Evolutionary conservation across 257 asterid genomes (phyloP), one percentile per base, ranked within the genome.

Genomic region (Petunia secreta): DNA sequence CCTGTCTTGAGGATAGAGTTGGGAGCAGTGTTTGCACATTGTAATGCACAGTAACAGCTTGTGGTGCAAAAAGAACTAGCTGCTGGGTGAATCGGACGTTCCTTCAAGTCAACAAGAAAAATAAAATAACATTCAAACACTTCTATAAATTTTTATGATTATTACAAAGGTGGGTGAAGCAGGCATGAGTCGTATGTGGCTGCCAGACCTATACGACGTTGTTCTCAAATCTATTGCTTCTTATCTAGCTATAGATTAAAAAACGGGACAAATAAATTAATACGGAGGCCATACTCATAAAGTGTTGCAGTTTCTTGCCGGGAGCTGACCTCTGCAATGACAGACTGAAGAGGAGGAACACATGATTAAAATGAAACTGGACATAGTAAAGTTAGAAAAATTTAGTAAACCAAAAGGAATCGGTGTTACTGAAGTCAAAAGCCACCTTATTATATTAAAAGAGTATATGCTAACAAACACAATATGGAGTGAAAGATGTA

Each of bases 31-130:
- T 89, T 67, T 88, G 94, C 86, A 96, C 91, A 82, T 96, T 98
- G 86, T 92, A 88, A 87, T 91, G 99, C 85, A 96, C 98, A 16
- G 95, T 81, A 84, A 92, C 99, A 58, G 99, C 99, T 81, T 91
- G 99, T 11, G 98, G 98, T 55, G 99, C 98, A 89, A 96, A 96
- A 84, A 96, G 92, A 85, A 96, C 98, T 82, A 96, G 96, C 85
- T 96, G 99, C 81, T 96, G 99, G 4, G 97, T 94, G 82, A 96
- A 96, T 77, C 94, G 96, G 77, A 92, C 98, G 75, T 92, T 94
- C 94, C 99, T 96, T 62, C 78, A 86, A 83, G 75, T 79, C 52
- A 44, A 82, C 10, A 78, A 82, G 87, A 52, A 75, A 83, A 82
- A 75, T 48, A 63, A 37, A 38, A 48, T 39, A 50, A 36, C 15